phyloP scores from a whole-genome alignment of 129 eudicot genomes.

The Centrapalus pauciflorus region DNA sequence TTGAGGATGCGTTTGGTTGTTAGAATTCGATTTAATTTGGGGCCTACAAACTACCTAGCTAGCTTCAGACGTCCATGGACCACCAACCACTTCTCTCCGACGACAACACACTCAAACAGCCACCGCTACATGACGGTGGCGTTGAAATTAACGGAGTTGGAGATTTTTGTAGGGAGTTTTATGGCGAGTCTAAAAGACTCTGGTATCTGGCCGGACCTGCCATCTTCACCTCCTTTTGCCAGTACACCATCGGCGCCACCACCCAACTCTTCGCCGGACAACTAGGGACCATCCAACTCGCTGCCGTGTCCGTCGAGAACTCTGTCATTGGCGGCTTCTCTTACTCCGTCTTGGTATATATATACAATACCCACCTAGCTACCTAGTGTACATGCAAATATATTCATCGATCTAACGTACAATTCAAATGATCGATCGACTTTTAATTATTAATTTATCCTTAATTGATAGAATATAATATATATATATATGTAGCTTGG shows the following conservation, averaged over 20 bases:
- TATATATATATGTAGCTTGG: conserved; percentile 23
- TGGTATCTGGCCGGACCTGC: conserved; percentile 73
- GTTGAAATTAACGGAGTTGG: conserved; percentile 27
- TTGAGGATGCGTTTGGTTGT: too few relatives aligned
- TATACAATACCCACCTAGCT: too few relatives aligned
- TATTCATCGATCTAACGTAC: too few relatives aligned
- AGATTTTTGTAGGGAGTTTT: conserved; percentile 31
- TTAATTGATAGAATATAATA: too few relatives aligned
- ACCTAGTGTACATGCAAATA: too few relatives aligned
- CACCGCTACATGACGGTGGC: conserved; percentile 12
- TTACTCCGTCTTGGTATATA: conserved; percentile 46
- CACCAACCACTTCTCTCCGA: conserved; percentile 27
- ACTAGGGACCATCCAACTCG: conserved; percentile 54
- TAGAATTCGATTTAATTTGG: too few relatives aligned
- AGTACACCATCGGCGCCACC: conserved; percentile 59
- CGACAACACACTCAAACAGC: conserved; percentile 5
- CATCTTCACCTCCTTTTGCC: conserved; percentile 53
- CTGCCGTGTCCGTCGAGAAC: conserved; percentile 55
- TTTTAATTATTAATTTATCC: too few relatives aligned
- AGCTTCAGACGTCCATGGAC: too few relatives aligned
- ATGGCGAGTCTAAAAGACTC: conserved; percentile 34
- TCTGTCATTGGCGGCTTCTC: conserved; percentile 53
- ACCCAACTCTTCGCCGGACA: conserved; percentile 62
- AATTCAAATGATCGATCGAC: too few relatives aligned
- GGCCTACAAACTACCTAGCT: too few relatives aligned